Base-by-base conservation (phyloP, 306 rosid genomes). In the Dryas drummondii region DNA sequence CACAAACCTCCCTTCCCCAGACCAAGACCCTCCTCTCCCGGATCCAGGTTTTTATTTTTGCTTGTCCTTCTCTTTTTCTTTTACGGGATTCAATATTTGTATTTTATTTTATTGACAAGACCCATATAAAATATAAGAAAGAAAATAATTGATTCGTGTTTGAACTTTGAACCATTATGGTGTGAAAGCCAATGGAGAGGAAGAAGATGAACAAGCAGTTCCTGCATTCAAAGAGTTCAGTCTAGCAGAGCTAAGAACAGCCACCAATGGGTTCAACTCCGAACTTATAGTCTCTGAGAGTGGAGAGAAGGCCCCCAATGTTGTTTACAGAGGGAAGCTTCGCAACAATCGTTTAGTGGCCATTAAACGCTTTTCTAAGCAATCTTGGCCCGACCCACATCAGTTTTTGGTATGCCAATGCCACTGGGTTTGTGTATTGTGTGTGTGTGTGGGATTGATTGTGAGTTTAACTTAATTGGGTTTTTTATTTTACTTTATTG, bases 261-360 rank as follows among this genome's bases (percentile, higher is more conserved):
- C 86, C 48, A 82, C 86, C 7, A 82, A 78, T 79, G 83, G 81
- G 27, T 82, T 82, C 65, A 74, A 53, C 74, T 47, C 78, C 37
- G 81, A 75, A 61, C 40, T 70, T 68, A 79, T 82, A n/a, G 83
- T 82, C 6, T 82, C 86, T 47, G 86, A 82, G 70, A 82, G 86
- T 6, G 86, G 86, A 50, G 83, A 82, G 83, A 79, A 75, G 48
- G 86, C 86, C 22, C 86, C 86, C 13, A 82, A 82, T 66, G 83
- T 82, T 19, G 86, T 82, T 75, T 82, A 82, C 48, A 82, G 58
- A 66, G 86, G 83, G 49, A 79, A 79, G 86, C 80, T 82, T 65
- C 78, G 80, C 5, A 82, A 71, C 63, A 82, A 79, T 46, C 72
- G 80, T 58, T 50, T 82, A 56, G 81, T 79, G 26, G 86, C 86